Evolutionary conservation across 2,329 filamentous ascomycete genomes (phyloP), one percentile per base, ranked within the genome.

Genomic region (Acrodontium crateriforme): DNA sequence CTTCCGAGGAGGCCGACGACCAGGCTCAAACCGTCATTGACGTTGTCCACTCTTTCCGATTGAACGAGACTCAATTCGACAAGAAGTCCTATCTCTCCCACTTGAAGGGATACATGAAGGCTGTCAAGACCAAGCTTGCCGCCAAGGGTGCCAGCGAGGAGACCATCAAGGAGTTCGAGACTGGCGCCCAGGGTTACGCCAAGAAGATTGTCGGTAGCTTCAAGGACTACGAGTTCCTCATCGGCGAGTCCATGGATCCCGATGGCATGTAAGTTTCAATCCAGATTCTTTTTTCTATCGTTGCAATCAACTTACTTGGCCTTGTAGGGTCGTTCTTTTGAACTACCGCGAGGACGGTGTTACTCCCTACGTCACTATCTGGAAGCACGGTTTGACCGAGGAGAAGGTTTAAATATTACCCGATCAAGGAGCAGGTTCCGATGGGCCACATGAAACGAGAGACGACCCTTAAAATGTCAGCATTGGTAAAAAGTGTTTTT

Each of bases 331-430:
- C 49, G 68, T 85, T 42, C 80, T 94, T 45, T 78, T 94, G 55
- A 91, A 94, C 72, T 98, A 93, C 74, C 87, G 89, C 50, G 85
- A 93, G 59, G 89, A 95, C 50, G 89, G 89, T 58, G 59, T 78
- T 45, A 95, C 87, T 31, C 89, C 89, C 36, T 98, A 71, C 56
- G 68, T 92, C 49, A 79, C 74, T 44, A 64, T 91, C 65, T 95
- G 85, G 87, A 94, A 95, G 74, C 79, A 94, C 65, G 89, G 87
- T 53, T 62, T 95, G 41, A 67, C 64, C 47, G 77, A 78, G 66
- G 74, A 74, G 69, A 95, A 98, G 81, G 84, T 95, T 47, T 98
- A 87, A 52, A 35, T n/a, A n/a, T n/a, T n/a, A n/a, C n/a, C n/a
- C n/a, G n/a, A n/a, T n/a, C n/a, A n/a, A n/a, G n/a, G n/a, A n/a